These are phyloP conservation scores for Paramyrothecium sp. DNA, from an alignment of 2,329 filamentous ascomycete genomes.

Conservation along the genomic window DNA sequence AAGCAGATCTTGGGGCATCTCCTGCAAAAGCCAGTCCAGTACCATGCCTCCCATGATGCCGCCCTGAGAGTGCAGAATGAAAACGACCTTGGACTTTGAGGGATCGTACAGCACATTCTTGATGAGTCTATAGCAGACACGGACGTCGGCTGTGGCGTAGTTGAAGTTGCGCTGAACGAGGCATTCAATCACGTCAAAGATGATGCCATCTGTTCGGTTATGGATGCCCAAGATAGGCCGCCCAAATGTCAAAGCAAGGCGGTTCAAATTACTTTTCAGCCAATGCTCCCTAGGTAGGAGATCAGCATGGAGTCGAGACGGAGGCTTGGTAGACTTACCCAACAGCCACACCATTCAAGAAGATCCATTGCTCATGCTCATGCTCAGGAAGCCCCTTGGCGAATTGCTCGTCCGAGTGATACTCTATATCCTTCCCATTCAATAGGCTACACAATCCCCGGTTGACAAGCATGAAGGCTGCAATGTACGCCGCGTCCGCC, in stretches of 20 bases:
- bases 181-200: conserved; percentile 77
- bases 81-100: conserved; percentile 64
- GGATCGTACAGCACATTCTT: conserved; percentile 63
- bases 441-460: conserved; percentile 45
- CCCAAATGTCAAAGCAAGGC: conserved; percentile 69
- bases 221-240: conserved; percentile 72
- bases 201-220: conserved; percentile 70
- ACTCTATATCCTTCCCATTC: conserved; percentile 50
- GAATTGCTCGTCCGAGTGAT: conserved; percentile 52
- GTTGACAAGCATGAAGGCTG: conserved; percentile 48
- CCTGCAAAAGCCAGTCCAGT: conserved; percentile 74
- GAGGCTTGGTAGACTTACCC: conserved; percentile 40
- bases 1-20: conserved; percentile 64
- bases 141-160: conserved; percentile 69
- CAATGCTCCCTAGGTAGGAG: conserved; percentile 51
- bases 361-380: conserved; percentile 73
- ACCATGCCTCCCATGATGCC: conserved; percentile 72
- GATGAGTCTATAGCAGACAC: conserved; percentile 59
- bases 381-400: conserved; percentile 47
- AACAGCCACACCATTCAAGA: conserved; percentile 69
- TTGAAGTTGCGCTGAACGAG: conserved; percentile 72
- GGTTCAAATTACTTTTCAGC: conserved; percentile 69
- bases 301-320: conserved; percentile 7
- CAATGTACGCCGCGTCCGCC: conserved; percentile 37
- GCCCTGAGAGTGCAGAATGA: conserved; percentile 77